Conservation (phyloP, 2,329 filamentous ascomycete genomes). For the Aspergillus clavatus region DNA sequence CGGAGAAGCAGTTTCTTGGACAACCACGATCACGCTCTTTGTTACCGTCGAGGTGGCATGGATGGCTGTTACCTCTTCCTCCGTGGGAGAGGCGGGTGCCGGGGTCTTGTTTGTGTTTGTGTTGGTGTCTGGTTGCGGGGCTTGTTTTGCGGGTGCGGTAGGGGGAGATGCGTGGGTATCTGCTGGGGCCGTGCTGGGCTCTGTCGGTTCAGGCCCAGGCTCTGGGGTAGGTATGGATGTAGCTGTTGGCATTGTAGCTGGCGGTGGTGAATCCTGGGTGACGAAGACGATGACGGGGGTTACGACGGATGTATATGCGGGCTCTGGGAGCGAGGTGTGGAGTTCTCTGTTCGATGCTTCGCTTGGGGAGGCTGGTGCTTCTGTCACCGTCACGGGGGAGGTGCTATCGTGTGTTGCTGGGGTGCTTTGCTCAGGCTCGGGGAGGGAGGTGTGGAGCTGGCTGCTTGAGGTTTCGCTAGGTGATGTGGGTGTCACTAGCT, state of each 20-base stretch:
- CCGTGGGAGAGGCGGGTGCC: background rate
- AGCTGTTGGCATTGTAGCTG: background rate
- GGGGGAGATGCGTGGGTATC: too few relatives aligned
- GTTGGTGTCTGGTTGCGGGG: too few relatives aligned
- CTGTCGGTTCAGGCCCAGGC: too few relatives aligned
- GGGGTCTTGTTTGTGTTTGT: too few relatives aligned
- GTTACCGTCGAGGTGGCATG: background rate
- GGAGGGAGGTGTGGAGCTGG: too few relatives aligned
- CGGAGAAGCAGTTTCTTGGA: background rate
- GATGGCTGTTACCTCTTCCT: background rate
- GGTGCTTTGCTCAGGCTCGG: too few relatives aligned
- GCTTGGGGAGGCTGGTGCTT: too few relatives aligned
- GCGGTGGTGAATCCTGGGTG: slow-evolving; percentile 3
- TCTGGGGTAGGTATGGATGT: too few relatives aligned
- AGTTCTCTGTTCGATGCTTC: background rate
- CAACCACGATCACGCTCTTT: background rate
- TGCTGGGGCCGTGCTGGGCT: background rate
- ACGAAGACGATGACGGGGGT: slow-evolving; percentile 6
- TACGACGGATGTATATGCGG: background rate
- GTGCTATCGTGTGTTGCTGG: too few relatives aligned
- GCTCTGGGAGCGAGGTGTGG: background rate
- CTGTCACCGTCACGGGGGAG: too few relatives aligned
- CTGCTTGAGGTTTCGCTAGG: background rate
- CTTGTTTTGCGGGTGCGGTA: too few relatives aligned
- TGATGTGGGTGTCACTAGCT: background rate